Base-by-base conservation (phyloP, 73 alveolate genomes). In the Stentor coeruleus region DNA sequence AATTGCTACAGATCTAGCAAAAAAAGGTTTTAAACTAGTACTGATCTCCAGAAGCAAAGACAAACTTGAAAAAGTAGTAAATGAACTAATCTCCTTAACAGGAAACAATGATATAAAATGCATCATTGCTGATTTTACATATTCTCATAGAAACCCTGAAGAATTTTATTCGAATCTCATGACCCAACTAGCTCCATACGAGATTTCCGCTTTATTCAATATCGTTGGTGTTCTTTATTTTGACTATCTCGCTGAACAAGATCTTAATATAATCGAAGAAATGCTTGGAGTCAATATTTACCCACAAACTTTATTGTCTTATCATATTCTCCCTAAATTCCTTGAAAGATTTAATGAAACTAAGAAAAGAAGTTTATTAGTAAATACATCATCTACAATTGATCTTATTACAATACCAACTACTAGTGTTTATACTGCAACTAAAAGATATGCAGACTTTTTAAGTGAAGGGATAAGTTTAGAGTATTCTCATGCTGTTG, bases 11-110 rank as follows among this genome's bases (percentile, higher is more conserved):
- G 66, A 72, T 40, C 74, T 87, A 38, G 94, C 93, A 3, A 77
- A 81, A 31, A 75, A 77, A 88, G 93, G 93, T 57, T 88, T 87
- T 72, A 86, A 86, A 59, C 33, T 88, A 38, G 86, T 88, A 3
- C 58, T 88, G 26, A 38, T 88, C n/a, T 81, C 91, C 3, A 39
- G 94, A 60, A 87, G 81, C 42, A 3, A n/a, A 38, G 84, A 88
- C 6, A 88, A 88, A 59, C 76, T 88, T 39, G 74, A 81, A 30
- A 35, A 57, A 3, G 49, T 83, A 3, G 59, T 40, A 28, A 33
- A 66, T 28, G 39, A 66, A 26, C n/a, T 66, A 11, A 66, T 26
- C 15, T 1, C n/a, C n/a, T 28, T 20, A 26, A 20, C 36, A 14
- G 2, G 39, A 2, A 66, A 20, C 37, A 11, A 1, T 0, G 79